Evolutionary conservation across 495 filamentous ascomycete species (phyloP).

Genomic region (Podospora bellae-mahoneyi): DNA sequence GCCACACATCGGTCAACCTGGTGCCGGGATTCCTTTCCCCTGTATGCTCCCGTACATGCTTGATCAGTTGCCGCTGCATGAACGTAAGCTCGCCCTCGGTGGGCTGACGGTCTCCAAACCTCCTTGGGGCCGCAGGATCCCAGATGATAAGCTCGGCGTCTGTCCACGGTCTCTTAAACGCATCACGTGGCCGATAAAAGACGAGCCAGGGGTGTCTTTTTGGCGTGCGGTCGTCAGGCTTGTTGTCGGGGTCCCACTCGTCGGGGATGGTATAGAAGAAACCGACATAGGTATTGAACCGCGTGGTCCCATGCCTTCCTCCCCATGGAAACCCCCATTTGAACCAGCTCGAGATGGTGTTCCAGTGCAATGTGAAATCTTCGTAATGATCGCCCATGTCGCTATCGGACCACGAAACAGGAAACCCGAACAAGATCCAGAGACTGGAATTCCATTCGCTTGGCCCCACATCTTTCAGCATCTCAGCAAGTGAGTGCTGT

Average conservation of each 20-base stretch:
- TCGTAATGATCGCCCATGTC: constrained; percentile 37
- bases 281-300: constrained; percentile 29
- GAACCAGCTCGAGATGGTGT: background rate
- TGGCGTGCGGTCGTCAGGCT: constrained; percentile 15
- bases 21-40: constrained; percentile 25
- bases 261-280: constrained; percentile 46
- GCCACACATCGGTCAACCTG: constrained; percentile 37
- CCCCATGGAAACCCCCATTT: background rate
- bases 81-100: constrained; percentile 32
- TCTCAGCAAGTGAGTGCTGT: background rate
- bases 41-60: constrained; percentile 28
- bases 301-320: background rate
- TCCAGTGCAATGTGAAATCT: constrained; percentile 20
- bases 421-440: constrained; percentile 30
- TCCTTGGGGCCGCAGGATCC: constrained; percentile 34
- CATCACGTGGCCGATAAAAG: constrained; percentile 37
- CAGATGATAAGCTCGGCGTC: constrained; percentile 46
- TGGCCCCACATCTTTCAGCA: background rate
- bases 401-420: constrained; percentile 39
- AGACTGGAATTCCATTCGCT: background rate
- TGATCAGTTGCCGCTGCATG: constrained; percentile 41
- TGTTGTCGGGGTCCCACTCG: constrained; percentile 32
- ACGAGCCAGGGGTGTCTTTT: constrained; percentile 44
- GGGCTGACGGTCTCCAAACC: constrained; percentile 13
- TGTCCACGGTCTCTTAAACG: constrained; percentile 21